Conservation (phyloP, 805 yeast species). For the Zygosaccharomyces kombuchaensis region DNA sequence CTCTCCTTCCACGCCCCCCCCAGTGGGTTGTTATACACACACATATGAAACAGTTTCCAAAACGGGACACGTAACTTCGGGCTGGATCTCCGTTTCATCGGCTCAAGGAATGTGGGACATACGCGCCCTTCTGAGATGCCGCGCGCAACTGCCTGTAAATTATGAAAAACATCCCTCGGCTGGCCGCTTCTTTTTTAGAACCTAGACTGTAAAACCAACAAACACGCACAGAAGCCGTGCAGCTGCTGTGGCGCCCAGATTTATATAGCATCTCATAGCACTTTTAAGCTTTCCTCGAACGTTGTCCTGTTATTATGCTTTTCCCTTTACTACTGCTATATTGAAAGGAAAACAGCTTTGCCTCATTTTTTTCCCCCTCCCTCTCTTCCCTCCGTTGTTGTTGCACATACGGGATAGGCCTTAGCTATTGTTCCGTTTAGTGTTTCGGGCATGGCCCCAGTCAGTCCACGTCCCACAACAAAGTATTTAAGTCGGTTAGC, state of each 20-base stretch:
- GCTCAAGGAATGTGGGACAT: not conserved
- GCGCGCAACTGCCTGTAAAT: not conserved
- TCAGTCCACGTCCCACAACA: slow-evolving; percentile 1
- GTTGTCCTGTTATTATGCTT: not conserved
- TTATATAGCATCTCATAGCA: not conserved
- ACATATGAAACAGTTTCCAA: slow-evolving; percentile 1
- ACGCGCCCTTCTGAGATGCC: not conserved
- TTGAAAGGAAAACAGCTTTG: too few relatives aligned
- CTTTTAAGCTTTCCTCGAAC: not conserved
- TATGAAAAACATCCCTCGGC: too few relatives aligned
- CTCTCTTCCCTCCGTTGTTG: not conserved
- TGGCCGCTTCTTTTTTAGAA: too few relatives aligned
- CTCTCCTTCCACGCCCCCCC: too few relatives aligned
- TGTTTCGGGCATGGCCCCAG: not conserved
- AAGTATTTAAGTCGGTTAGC: slow-evolving; percentile 4
- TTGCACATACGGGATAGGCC: not conserved
- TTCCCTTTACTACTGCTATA: not conserved
- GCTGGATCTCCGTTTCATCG: not conserved
- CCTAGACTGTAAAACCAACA: not conserved
- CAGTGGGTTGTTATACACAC: too few relatives aligned
- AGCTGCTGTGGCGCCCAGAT: not conserved
- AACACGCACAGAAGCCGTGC: not conserved
- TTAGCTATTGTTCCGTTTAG: not conserved
- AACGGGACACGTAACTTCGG: not conserved
- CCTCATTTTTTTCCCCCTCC: not conserved